phyloP scores from a whole-genome alignment of 1,284 basidiomycete genomes.

The Tilletia caries region DNA sequence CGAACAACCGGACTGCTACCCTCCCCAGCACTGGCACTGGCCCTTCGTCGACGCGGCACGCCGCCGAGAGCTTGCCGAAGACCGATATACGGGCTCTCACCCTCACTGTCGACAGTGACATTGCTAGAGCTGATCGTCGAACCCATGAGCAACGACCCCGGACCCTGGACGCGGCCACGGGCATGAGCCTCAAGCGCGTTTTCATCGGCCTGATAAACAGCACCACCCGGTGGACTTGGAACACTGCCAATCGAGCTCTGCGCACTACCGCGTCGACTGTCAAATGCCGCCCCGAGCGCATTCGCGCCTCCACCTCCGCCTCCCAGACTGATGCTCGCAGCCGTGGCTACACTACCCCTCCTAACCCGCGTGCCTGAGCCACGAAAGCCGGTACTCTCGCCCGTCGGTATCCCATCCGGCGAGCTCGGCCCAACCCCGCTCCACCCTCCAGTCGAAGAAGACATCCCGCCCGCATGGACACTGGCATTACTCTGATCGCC shows the following conservation, averaged over 20 bases:
- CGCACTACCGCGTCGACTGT: slow-evolving; percentile 2
- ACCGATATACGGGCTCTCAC: neutral
- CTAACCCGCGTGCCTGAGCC: neutral
- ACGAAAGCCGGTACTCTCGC: neutral
- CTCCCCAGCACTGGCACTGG: slow-evolving; percentile 2
- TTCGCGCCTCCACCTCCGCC: neutral
- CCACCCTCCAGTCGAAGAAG: neutral
- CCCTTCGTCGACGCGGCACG: neutral
- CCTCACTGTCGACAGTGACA: neutral
- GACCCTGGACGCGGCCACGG: too few species aligned
- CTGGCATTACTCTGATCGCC: slow-evolving; percentile 1
- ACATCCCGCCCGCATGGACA: neutral
- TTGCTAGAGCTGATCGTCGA: neutral
- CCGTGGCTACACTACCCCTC: neutral
- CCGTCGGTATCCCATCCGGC: neutral
- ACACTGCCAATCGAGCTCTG: slow-evolving; percentile 8
- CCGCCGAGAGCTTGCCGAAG: neutral
- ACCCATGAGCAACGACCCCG: neutral
- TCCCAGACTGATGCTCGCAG: neutral
- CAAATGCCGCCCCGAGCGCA: neutral
- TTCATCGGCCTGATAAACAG: too few species aligned
- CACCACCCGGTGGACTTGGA: neutral
- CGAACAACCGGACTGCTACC: neutral
- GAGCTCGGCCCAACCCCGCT: neutral
- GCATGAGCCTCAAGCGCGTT: too few species aligned